Percentiles rank a stretch among this genome's conserved stretches.
phyloP scores from a whole-genome alignment of 179 eudicot species.

The Silene coronaria region DNA sequence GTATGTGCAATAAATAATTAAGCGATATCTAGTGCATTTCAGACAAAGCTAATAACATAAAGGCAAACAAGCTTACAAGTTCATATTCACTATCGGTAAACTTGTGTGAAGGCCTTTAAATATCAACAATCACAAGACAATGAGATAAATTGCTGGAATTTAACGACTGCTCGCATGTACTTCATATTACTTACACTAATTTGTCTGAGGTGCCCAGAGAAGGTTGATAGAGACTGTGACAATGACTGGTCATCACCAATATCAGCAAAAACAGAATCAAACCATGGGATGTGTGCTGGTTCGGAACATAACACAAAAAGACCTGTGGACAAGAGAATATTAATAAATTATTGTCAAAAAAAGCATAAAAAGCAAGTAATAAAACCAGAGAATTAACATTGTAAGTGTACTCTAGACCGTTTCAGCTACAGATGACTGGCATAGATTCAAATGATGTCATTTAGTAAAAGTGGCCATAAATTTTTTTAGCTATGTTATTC shows the following conservation, averaged over 20 bases:
- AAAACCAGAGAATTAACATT: background rate
- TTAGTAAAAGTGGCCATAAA: background rate
- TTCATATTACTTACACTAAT: constrained; percentile 59
- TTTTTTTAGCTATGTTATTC: background rate
- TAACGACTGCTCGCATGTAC: background rate
- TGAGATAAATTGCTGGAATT: background rate
- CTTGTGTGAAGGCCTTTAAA: background rate
- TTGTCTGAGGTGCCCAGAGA: constrained; percentile 94
- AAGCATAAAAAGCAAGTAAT: background rate
- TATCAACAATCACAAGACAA: background rate
- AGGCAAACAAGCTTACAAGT: background rate
- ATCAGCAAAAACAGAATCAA: constrained; percentile 90
- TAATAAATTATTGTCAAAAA: constrained; percentile 3
- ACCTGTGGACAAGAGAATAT: constrained; percentile 48
- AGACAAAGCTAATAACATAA: background rate
- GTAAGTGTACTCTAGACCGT: background rate
- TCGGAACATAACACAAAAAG: constrained; percentile 79
- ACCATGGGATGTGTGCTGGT: constrained; percentile 79
- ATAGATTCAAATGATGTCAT: background rate
- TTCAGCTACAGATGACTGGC: background rate
- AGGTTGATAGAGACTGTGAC: constrained; percentile 91
- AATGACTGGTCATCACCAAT: constrained; percentile 96
- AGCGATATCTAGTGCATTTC: background rate
- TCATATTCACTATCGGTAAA: background rate
- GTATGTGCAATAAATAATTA: background rate